These are phyloP conservation scores for Seiridium unicorne DNA, from an alignment of 2,329 filamentous ascomycete species.

Conservation along the genomic window DNA sequence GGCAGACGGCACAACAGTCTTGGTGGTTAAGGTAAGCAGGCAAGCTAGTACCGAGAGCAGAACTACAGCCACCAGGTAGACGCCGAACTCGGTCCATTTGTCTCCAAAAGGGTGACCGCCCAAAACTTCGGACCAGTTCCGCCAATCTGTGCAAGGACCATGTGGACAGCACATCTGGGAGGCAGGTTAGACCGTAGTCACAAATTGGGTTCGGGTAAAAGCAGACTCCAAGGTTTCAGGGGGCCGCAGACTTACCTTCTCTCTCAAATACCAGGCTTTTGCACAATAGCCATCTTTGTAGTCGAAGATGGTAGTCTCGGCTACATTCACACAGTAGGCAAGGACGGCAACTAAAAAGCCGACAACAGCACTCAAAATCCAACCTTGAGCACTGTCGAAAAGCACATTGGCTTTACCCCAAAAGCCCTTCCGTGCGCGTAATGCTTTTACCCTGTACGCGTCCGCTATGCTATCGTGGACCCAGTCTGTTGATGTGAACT, in stretches of 20 bases:
- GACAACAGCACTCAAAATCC: constrained; percentile 88
- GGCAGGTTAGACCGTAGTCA: constrained; percentile 13
- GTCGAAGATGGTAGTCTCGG: constrained; percentile 83
- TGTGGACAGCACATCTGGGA: constrained; percentile 54
- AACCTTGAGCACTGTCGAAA: constrained; percentile 88
- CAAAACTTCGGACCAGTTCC: constrained; percentile 52
- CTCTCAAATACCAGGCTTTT: constrained; percentile 69
- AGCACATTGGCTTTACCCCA: constrained; percentile 74
- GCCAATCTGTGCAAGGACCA: constrained; percentile 56
- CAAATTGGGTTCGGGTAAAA: neutral
- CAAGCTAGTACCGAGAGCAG: constrained; percentile 71
- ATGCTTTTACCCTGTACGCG: constrained; percentile 80
- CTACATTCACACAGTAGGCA: constrained; percentile 86
- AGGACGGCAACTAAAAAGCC: constrained; percentile 81
- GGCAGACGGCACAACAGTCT: constrained; percentile 87
- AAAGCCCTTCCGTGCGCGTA: constrained; percentile 79
- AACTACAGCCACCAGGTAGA: constrained; percentile 74
- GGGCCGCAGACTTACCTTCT: constrained; percentile 49
- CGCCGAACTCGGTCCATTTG: constrained; percentile 70
- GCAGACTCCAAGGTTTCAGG: too few species aligned
- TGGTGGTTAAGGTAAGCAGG: constrained; percentile 81
- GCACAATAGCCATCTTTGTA: constrained; percentile 86
- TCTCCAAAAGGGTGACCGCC: constrained; percentile 42
- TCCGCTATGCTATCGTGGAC: constrained; percentile 97
- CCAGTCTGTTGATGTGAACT: constrained; percentile 97